phyloP scores from a whole-genome alignment of 2,329 filamentous ascomycete species.

The Venturia nashicola region DNA sequence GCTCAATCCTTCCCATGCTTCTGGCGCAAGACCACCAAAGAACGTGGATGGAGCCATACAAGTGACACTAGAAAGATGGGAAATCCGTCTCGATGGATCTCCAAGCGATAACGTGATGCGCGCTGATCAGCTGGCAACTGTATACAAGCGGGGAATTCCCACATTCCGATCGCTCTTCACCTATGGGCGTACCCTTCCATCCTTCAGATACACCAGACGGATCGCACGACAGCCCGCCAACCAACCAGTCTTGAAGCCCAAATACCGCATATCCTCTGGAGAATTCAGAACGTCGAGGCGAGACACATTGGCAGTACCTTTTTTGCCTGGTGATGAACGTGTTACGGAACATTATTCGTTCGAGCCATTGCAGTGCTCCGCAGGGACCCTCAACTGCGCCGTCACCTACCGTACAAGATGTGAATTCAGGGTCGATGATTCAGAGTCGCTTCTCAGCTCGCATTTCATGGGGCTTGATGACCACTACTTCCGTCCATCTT shows the following conservation, averaged over 20 bases:
- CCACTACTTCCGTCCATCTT: constrained; percentile 69
- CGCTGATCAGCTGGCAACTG: constrained; percentile 51
- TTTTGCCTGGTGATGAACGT: constrained; percentile 46
- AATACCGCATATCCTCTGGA: constrained; percentile 64
- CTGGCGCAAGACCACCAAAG: constrained; percentile 32
- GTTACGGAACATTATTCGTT: constrained; percentile 69
- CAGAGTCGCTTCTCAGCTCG: constrained; percentile 81
- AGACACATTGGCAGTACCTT: constrained; percentile 51
- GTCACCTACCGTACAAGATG: constrained; percentile 81
- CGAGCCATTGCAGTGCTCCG: constrained; percentile 73
- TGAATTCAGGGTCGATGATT: constrained; percentile 83
- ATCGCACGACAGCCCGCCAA: constrained; percentile 56
- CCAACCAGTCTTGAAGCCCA: constrained; percentile 54
- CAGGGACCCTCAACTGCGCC: constrained; percentile 68
- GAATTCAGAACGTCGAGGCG: constrained; percentile 35
- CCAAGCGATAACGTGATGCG: not conserved
- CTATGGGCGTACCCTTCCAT: constrained; percentile 68
- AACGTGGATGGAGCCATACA: constrained; percentile 42
- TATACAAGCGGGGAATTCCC: constrained; percentile 96
- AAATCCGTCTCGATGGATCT: constrained; percentile 44
- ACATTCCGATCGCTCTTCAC: constrained; percentile 83
- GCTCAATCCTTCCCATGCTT: constrained; percentile 27
- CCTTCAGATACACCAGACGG: constrained; percentile 72
- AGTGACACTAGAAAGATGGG: constrained; percentile 85
- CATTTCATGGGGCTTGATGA: constrained; percentile 88